Evolutionary conservation across 1,139 yeast species (phyloP).

Genomic region (Yamadazyma diddensiae): DNA sequence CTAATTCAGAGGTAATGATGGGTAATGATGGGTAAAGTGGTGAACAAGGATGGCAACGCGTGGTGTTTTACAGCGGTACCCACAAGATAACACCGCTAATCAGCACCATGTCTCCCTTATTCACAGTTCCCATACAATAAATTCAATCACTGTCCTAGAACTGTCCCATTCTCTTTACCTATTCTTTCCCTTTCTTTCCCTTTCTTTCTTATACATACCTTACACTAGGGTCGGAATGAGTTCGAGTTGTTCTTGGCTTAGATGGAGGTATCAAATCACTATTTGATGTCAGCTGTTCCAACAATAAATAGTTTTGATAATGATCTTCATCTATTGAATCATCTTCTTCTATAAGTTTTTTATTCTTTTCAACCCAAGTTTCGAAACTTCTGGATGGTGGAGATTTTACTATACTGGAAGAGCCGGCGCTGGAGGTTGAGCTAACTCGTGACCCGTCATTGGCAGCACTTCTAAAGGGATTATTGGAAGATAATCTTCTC

Average conservation of each 20-base stretch:
- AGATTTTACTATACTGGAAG: constrained; percentile 16
- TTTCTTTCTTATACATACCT: constrained; percentile 28
- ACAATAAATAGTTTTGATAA: constrained; percentile 13
- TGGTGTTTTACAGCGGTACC: too few species aligned
- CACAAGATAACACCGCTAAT: too few species aligned
- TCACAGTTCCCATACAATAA: too few species aligned
- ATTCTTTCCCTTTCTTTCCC: too few species aligned
- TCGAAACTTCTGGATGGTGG: constrained; percentile 35
- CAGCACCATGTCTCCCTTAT: too few species aligned
- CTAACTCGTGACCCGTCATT: constrained; percentile 8
- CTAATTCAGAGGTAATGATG: too few species aligned
- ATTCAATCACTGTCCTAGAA: too few species aligned
- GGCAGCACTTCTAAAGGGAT: constrained; percentile 48
- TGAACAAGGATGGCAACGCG: too few species aligned
- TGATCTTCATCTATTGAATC: constrained; percentile 37
- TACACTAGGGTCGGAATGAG: constrained; percentile 38
- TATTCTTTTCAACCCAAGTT: constrained; percentile 52
- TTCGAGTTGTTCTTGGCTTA: constrained; percentile 11
- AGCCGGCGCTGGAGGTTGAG: constrained; percentile 11
- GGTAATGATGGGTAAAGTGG: too few species aligned
- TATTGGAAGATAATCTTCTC: constrained; percentile 55
- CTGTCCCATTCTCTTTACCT: too few species aligned
- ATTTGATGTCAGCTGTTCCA: constrained; percentile 12
- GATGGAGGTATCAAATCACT: constrained; percentile 16
- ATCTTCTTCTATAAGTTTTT: constrained; percentile 38